These are phyloP conservation scores for Globisporangium canariense DNA, from an alignment of 352 stramenopile species.

Conservation along the genomic window DNA sequence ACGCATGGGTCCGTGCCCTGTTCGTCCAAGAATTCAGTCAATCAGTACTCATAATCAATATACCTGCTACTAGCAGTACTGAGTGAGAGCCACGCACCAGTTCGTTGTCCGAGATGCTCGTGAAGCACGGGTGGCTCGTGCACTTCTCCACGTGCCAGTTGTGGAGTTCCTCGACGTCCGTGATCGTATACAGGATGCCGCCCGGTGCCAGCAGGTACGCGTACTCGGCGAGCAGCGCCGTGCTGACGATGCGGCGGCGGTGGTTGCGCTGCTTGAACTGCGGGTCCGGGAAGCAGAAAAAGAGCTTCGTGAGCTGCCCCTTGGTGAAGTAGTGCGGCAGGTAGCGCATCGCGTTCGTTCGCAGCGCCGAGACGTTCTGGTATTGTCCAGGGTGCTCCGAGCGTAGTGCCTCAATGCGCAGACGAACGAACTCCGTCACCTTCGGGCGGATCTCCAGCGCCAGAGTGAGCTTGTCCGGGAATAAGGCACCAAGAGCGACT, in stretches of 20 bases:
- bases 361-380: constrained; percentile 94
- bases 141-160: constrained; percentile 97
- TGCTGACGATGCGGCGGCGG: constrained; percentile 90
- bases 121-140: constrained; percentile 92
- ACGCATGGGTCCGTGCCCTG: constrained; percentile 92
- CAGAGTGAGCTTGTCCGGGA: constrained; percentile 94
- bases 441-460: constrained; percentile 97
- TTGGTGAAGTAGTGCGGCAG: constrained; percentile 84
- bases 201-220: constrained; percentile 92
- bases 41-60: background rate
- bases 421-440: constrained; percentile 89
- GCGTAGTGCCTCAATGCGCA: constrained; percentile 89
- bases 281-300: constrained; percentile 99
- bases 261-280: constrained; percentile 99
- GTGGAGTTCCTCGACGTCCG: constrained; percentile 97
- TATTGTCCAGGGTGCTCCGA: constrained; percentile 81
- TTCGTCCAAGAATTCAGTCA: background rate
- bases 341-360: constrained; percentile 96
- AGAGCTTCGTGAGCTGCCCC: constrained; percentile 94
- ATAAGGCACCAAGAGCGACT: constrained; percentile 89
- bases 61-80: background rate
- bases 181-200: constrained; percentile 98
- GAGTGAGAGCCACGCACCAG: constrained; percentile 38
- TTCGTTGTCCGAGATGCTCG: constrained; percentile 83
- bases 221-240: constrained; percentile 95